These are phyloP conservation scores for Tephrocybe sp. DNA, from an alignment of 768 basidiomycete species.

Conservation along the genomic window DNA sequence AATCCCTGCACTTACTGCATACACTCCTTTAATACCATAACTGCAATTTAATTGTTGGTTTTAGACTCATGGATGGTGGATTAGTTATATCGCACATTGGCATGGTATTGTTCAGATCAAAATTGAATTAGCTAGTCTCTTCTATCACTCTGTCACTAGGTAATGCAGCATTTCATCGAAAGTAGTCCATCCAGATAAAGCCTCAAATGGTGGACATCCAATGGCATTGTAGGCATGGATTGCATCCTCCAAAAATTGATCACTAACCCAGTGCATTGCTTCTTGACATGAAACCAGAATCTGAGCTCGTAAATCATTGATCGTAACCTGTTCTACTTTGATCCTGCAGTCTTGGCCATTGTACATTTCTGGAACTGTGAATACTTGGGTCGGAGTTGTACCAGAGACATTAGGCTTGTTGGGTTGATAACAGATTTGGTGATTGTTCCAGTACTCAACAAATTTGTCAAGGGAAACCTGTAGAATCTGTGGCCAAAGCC, in stretches of 20 bases:
- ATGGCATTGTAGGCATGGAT: not conserved
- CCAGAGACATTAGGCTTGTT: slow-evolving; percentile 27
- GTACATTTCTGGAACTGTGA: slow-evolving; percentile 13
- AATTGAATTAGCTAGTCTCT: not conserved
- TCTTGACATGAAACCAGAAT: slow-evolving; percentile 16
- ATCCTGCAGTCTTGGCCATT: slow-evolving; percentile 14
- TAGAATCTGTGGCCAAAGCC: slow-evolving; percentile 29
- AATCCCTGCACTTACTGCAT: too few relatives aligned
- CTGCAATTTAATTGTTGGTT: too few relatives aligned
- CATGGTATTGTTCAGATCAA: not conserved
- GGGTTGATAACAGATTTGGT: slow-evolving; percentile 18
- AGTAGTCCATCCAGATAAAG: not conserved
- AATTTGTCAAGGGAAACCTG: slow-evolving; percentile 25
- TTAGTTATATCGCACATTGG: too few relatives aligned
- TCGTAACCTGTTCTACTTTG: slow-evolving; percentile 12
- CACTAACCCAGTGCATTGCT: slow-evolving; percentile 19
- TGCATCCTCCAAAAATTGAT: slow-evolving; percentile 13
- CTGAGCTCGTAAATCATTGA: slow-evolving; percentile 18
- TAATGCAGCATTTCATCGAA: not conserved
- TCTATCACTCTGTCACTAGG: not conserved
- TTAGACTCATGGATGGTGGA: too few relatives aligned
- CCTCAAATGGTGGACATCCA: not conserved
- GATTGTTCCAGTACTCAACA: slow-evolving; percentile 26
- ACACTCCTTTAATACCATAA: too few relatives aligned
- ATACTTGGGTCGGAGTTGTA: slow-evolving; percentile 19